Base-by-base conservation (phyloP, 1,284 basidiomycete species). In the Cystobasidiaceae sp. region DNA sequence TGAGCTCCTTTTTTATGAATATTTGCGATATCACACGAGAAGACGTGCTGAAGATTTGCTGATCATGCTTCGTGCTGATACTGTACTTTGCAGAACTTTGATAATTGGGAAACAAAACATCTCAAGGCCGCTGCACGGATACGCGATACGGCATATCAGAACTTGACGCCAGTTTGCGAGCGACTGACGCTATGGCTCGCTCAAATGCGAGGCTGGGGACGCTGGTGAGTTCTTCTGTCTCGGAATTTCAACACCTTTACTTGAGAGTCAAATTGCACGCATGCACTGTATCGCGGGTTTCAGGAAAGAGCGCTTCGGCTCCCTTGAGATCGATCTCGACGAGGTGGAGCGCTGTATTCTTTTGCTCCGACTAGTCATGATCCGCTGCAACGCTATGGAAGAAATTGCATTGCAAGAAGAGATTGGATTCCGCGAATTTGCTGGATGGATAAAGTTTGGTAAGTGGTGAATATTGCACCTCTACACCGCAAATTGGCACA, bases 401-500 rank as follows among this genome's bases (percentile, higher is more conserved):
- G 44, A 41, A 11, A 21, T 50, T 17, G 66, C 60, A 0, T 27
- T 61, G 11, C 54, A 63, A 21, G 66, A 67, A 34, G 57, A 67
- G 48, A 27, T 55, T 15, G 52, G 32, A 17, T 67, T 67, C 33
- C 21, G 52, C 21, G 66, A 56, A 21, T 67, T 67, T 33, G 41
- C 45, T 17, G 51, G 55, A 7, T 67, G 66, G 66, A 13, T 67
- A 27, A 48, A 58, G n/a, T 67, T 41, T 27, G 66, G 66, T 62
- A 30, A 17, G 66, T 62, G 60, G 60, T 48, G 54, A 43, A 17
- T 9, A 7, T 2, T 37, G 7, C 15, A 41, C 21, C 19, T 27
- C 17, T 34, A 23, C 17, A 34, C 48, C 6, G 28, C 39, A n/a
- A 17, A n/a, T 6, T n/a, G 19, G 21, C 34, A 54, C 34, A 32